Evolutionary conservation across 2,329 filamentous ascomycete genomes (phyloP).

Genomic region (Epichloe glyceriae): DNA sequence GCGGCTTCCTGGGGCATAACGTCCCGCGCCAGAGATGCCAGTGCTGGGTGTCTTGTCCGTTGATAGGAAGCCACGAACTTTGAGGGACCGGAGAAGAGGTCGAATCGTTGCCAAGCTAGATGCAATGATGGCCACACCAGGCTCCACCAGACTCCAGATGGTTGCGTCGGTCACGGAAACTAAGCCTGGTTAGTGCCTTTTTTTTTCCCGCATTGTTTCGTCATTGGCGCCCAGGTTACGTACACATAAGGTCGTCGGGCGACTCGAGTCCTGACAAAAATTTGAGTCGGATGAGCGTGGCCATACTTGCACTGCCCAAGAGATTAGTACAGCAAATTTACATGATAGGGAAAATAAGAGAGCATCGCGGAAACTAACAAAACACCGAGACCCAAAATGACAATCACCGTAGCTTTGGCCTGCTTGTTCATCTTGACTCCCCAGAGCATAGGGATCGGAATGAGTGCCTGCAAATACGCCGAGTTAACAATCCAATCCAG

Average conservation of each 20-base stretch:
- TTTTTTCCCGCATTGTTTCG: neutral
- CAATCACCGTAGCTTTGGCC: constrained; percentile 37
- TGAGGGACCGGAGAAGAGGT: constrained; percentile 36
- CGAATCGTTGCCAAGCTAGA: constrained; percentile 42
- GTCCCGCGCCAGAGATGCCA: constrained; percentile 14
- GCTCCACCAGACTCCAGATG: constrained; percentile 45
- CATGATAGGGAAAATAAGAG: neutral
- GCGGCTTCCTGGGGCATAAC: constrained; percentile 17
- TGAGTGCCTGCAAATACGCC: constrained; percentile 25
- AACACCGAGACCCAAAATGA: constrained; percentile 35
- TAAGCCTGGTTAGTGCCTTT: constrained; percentile 14
- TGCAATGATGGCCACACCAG: constrained; percentile 41
- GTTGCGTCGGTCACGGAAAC: constrained; percentile 37
- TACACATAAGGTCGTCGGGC: constrained; percentile 35
- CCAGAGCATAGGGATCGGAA: constrained; percentile 43
- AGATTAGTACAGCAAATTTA: constrained; percentile 7
- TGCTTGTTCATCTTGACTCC: constrained; percentile 38
- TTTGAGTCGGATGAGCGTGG: constrained; percentile 38
- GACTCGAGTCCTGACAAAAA: constrained; percentile 33
- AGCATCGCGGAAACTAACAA: constrained; percentile 20
- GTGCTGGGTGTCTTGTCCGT: constrained; percentile 23
- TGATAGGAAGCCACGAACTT: constrained; percentile 32
- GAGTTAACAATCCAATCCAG: neutral
- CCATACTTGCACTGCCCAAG: constrained; percentile 33
- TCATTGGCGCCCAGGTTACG: constrained; percentile 8